Percentiles rank a stretch among this genome's conserved stretches.
Evolutionary conservation across 1,284 basidiomycete species (phyloP).

Genomic region (Puccinia sorghi): DNA sequence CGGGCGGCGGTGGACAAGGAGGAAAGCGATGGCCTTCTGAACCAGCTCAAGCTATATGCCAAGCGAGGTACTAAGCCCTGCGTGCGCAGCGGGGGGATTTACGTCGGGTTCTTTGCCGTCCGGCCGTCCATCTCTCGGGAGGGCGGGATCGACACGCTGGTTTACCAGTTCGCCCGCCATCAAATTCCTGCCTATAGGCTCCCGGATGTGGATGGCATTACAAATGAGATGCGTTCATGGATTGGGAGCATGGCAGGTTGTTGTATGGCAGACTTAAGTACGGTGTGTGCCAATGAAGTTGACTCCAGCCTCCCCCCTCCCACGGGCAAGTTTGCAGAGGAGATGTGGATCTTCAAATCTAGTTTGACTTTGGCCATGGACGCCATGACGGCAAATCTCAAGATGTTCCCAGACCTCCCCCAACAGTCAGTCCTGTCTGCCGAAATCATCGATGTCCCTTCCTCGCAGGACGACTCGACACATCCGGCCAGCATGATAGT

Average conservation of each 20-base stretch:
- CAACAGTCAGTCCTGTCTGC: conserved; percentile 61
- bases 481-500: conserved; percentile 59
- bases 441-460: conserved; percentile 62
- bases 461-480: conserved; percentile 57
- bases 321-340: conserved; percentile 53
- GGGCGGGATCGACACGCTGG: conserved; percentile 60
- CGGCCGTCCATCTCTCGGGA: conserved; percentile 59
- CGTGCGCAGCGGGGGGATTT: conserved; percentile 62
- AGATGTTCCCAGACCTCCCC: conserved; percentile 61
- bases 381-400: conserved; percentile 60
- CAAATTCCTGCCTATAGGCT: conserved; percentile 63
- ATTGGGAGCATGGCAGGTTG: conserved; percentile 59
- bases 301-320: conserved; percentile 53
- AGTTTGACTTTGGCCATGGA: conserved; percentile 62
- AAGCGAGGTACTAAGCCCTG: conserved; percentile 62
- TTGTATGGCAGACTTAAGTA: conserved; percentile 61
- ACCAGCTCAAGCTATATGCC: conserved; percentile 62
- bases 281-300: conserved; percentile 59
- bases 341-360: conserved; percentile 62
- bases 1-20: conserved; percentile 61
- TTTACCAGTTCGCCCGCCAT: conserved; percentile 63
- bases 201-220: conserved; percentile 61
- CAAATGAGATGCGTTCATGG: conserved; percentile 60
- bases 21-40: conserved; percentile 62
- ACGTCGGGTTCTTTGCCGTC: conserved; percentile 62